Percentiles rank a stretch among this genome's conserved stretches.
Evolutionary conservation across 169 alveolate species (phyloP).

Genomic region (Plasmodium inui): DNA sequence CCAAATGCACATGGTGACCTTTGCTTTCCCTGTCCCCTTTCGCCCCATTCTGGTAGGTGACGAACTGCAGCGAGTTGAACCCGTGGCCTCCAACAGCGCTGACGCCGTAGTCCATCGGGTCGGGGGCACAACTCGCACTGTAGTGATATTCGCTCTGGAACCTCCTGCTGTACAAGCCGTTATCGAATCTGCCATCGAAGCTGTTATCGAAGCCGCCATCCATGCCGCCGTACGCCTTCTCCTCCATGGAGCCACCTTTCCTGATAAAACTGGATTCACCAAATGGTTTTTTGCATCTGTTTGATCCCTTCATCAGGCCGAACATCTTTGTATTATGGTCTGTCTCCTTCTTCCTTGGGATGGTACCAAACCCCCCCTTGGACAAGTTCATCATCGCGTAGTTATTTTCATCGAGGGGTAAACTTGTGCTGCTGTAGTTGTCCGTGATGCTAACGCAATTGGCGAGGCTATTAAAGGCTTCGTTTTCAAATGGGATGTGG

Average conservation of each 20-base stretch:
- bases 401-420: not conserved
- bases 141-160: not conserved
- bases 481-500: not conserved
- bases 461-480: not conserved
- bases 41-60: not conserved
- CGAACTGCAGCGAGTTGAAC: not conserved
- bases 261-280: not conserved
- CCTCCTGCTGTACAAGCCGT: not conserved
- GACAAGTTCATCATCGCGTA: not conserved
- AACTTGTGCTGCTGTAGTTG: not conserved
- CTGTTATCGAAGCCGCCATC: not conserved
- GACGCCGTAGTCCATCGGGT: not conserved
- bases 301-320: not conserved
- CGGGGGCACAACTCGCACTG: not conserved
- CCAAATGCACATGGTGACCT: not conserved
- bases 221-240: not conserved
- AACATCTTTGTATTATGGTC: not conserved
- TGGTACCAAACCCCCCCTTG: not conserved
- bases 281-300: not conserved
- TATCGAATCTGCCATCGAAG: not conserved
- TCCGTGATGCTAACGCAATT: not conserved
- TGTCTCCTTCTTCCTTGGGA: slow-evolving; percentile 2
- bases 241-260: not conserved
- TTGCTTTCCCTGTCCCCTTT: not conserved
- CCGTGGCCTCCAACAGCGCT: not conserved